Evolutionary conservation across 2,329 filamentous ascomycete species (phyloP).

Genomic region (Fusarium avenaceum): DNA sequence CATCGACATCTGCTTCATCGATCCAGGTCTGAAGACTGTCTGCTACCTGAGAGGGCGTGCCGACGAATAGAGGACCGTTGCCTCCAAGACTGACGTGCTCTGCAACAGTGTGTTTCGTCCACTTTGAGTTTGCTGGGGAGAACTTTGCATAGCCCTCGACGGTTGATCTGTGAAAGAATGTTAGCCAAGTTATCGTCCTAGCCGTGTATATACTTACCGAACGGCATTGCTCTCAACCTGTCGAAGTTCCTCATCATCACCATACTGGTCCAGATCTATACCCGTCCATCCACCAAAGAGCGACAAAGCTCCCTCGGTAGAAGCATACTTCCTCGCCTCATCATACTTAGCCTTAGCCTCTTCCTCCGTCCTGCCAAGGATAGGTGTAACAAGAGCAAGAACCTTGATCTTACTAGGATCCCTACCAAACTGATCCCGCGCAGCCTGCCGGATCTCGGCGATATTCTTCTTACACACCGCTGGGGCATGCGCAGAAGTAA

Average conservation of each 20-base stretch:
- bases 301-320: conserved; percentile 73
- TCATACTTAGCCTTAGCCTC: conserved; percentile 74
- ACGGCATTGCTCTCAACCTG: conserved; percentile 74
- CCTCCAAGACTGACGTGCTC: conserved; percentile 77
- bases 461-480: conserved; percentile 72
- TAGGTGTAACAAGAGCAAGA: conserved; percentile 73
- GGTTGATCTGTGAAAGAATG: conserved; percentile 57
- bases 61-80: conserved; percentile 73
- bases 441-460: conserved; percentile 71
- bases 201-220: conserved; percentile 47
- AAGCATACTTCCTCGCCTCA: conserved; percentile 72
- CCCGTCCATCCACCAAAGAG: conserved; percentile 82
- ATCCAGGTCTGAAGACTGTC: conserved; percentile 78
- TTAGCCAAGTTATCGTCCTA: not conserved
- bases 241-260: conserved; percentile 74
- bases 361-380: conserved; percentile 74
- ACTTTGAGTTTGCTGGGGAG: conserved; percentile 72
- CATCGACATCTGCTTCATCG: conserved; percentile 77
- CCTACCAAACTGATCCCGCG: conserved; percentile 66
- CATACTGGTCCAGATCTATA: conserved; percentile 68
- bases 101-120: conserved; percentile 79
- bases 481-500: conserved; percentile 75
- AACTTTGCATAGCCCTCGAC: conserved; percentile 69
- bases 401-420: conserved; percentile 75
- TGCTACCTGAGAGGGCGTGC: conserved; percentile 73